Evolutionary conservation across 192 early-diverging fungal genomes (phyloP).

Genomic region (Podila minutissima): DNA sequence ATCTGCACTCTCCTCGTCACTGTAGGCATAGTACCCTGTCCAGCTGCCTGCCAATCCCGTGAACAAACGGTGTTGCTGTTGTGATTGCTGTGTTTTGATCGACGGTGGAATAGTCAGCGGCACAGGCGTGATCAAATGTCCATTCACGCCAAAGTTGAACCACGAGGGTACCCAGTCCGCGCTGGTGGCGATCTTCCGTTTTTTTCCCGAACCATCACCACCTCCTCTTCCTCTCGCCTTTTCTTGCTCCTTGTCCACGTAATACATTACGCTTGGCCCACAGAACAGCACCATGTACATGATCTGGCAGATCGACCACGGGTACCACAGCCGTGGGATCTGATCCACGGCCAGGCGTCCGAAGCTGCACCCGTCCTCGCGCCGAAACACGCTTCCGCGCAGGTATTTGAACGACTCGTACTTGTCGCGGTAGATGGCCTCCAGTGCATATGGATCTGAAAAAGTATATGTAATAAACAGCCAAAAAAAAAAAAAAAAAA

Average conservation of each 20-base stretch:
- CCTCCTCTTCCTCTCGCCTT: neutral
- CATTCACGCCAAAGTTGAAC: constrained; percentile 8
- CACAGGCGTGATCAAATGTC: neutral
- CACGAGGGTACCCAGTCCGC: constrained; percentile 1
- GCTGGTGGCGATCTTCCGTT: neutral
- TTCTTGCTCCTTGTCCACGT: neutral
- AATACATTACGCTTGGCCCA: neutral
- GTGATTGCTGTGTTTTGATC: neutral
- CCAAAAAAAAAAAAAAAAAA: too few species aligned
- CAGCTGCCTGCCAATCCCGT: constrained; percentile 2
- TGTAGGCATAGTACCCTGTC: constrained; percentile 19
- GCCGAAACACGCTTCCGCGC: neutral
- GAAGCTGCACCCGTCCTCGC: neutral
- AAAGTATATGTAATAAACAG: neutral
- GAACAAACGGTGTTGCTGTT: neutral
- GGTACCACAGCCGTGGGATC: constrained; percentile 2
- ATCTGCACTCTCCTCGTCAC: neutral
- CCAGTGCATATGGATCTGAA: constrained; percentile 3
- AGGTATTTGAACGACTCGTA: constrained; percentile 7
- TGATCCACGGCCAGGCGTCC: neutral
- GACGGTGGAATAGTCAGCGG: neutral
- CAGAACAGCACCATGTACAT: constrained; percentile 12
- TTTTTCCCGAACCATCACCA: neutral
- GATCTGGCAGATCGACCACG: constrained; percentile 15
- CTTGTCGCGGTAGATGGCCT: neutral